Evolutionary conservation across 2,329 filamentous ascomycete genomes (phyloP).

Genomic region (Chlorencoelia australis): DNA sequence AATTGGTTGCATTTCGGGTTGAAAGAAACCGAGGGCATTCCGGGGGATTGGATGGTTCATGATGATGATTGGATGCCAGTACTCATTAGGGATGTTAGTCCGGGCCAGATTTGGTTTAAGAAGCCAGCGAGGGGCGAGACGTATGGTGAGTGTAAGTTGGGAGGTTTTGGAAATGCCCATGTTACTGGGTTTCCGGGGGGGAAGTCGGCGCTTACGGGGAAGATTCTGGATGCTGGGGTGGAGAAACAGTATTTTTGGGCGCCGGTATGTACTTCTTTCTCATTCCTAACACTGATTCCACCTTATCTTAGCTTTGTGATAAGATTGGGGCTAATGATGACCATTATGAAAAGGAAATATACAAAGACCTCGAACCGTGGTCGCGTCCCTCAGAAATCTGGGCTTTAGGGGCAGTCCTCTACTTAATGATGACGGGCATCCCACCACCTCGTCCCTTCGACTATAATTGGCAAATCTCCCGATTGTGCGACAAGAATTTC

Average conservation of each 20-base stretch:
- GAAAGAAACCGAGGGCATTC: conserved; percentile 18
- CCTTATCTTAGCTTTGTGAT: not conserved
- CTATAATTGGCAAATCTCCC: conserved; percentile 20
- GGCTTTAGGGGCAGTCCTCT: conserved; percentile 22
- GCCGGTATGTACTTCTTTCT: conserved; percentile 14
- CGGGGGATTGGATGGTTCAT: conserved; percentile 16
- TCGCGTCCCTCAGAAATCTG: conserved; percentile 19
- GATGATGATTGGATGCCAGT: conserved; percentile 41
- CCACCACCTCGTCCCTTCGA: conserved; percentile 17
- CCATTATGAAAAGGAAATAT: conserved; percentile 18
- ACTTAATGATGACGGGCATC: conserved; percentile 25
- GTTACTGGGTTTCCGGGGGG: conserved; percentile 15
- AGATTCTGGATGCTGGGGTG: conserved; percentile 7
- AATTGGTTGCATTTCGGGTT: conserved; percentile 42
- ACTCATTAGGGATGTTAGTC: conserved; percentile 38
- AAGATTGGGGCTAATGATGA: not conserved
- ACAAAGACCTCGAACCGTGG: conserved; percentile 13
- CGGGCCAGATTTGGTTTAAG: conserved; percentile 41
- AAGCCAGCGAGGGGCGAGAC: conserved; percentile 37
- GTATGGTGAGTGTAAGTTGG: conserved; percentile 45
- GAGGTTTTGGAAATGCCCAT: conserved; percentile 34
- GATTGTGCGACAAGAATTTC: conserved; percentile 19
- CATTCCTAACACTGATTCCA: conserved; percentile 1
- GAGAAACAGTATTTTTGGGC: conserved; percentile 19
- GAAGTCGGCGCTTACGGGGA: conserved; percentile 10